Base-by-base conservation (phyloP, 768 basidiomycete genomes). In the Tulasnella sp. region DNA sequence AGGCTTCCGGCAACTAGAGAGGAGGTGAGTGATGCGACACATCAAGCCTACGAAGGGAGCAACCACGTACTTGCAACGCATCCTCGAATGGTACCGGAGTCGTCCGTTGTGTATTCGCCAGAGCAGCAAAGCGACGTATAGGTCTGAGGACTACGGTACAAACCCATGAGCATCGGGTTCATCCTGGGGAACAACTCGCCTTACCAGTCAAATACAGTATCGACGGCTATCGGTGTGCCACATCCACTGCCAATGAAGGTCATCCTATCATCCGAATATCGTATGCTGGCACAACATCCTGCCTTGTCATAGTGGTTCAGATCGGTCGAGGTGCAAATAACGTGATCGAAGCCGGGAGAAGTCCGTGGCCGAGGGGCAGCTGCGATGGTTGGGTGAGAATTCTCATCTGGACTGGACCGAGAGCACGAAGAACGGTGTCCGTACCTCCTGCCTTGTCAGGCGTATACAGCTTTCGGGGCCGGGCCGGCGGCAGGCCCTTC, bases 131-230 rank as follows among this genome's bases (percentile, higher is more conserved):
- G 31, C 16, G 64, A 9, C 12, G 31, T 16, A 18, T 16, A 0
- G 31, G 4, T 37, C 16, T 34, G 18, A 3, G 28, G 20, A 69
- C 64, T 69, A 37, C 14, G 5, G 12, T 11, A n/a, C 60, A 31
- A 64, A 14, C 60, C 60, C 12, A 3, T 64, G 12, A 64, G 60
- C 60, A 24, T 64, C 60, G 28, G 31, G 60, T 64, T 31, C 12
- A 14, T 28, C 28, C 60, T 28, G 8, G 60, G 11, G 60, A 64
- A 64, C 16, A 7, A 9, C 1, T 34, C 20, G 60, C 60, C 60
- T 64, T 16, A 64, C 60, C 60, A 64, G 7, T 64, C 60, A 64
- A 64, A 64, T 34, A n/a, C 22, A n/a, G 60, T 64, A n/a, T 64
- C n/a, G 31, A 64, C 28, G n/a, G 60, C n/a, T 14, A 34, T 20